phyloP scores from a whole-genome alignment of 805 yeast genomes.

The Candida lessepsii region DNA sequence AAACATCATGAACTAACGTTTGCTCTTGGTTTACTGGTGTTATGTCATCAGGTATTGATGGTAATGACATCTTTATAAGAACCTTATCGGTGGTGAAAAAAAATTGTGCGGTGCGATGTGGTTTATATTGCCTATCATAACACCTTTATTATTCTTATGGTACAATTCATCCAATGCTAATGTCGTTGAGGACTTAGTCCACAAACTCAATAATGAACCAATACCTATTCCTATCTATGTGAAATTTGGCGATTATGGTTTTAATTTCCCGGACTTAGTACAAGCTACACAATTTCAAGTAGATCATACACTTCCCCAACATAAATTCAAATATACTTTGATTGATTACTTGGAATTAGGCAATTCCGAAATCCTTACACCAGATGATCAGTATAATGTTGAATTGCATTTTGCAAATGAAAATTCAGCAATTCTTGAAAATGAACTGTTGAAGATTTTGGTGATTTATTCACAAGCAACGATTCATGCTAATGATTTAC shows the following conservation, averaged over 20 bases:
- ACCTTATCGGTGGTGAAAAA: neutral
- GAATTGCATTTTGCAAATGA: slow-evolving; percentile 11
- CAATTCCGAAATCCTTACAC: slow-evolving; percentile 12
- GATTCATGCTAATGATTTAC: slow-evolving; percentile 58
- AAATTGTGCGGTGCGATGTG: slow-evolving; percentile 10
- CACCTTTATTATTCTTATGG: slow-evolving; percentile 2
- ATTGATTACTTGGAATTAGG: slow-evolving; percentile 5
- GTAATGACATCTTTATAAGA: slow-evolving; percentile 4
- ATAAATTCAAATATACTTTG: slow-evolving; percentile 6
- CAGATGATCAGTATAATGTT: slow-evolving; percentile 8
- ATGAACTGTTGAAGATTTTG: slow-evolving; percentile 36
- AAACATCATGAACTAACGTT: slow-evolving; percentile 83
- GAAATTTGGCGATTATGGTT: slow-evolving; percentile 37
- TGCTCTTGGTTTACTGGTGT: slow-evolving; percentile 65
- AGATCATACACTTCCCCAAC: slow-evolving; percentile 1
- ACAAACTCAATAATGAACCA: slow-evolving; percentile 1
- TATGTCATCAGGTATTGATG: slow-evolving; percentile 16
- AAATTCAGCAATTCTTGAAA: slow-evolving; percentile 13
- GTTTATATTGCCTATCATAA: slow-evolving; percentile 11
- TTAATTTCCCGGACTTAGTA: slow-evolving; percentile 65
- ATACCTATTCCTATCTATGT: slow-evolving; percentile 24
- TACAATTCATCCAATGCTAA: neutral
- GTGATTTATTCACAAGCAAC: slow-evolving; percentile 43
- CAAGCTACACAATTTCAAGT: slow-evolving; percentile 42
- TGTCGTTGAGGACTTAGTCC: neutral